Base-by-base conservation (phyloP, 352 stramenopile species). In the Poterioochromonas sp. region DNA sequence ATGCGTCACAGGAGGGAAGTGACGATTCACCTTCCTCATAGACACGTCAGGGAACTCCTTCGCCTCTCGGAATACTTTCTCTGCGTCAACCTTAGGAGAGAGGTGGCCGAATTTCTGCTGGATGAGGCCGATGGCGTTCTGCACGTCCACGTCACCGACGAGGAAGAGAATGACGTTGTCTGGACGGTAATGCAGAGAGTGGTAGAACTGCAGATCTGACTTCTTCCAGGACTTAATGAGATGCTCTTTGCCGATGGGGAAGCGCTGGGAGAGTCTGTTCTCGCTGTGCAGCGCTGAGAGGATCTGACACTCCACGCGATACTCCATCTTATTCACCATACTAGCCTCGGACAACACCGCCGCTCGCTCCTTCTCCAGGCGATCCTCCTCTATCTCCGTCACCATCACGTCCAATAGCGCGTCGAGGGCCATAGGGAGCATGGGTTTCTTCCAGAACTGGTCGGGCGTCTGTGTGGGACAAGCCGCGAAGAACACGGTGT, bases 311-410 rank as follows among this genome's bases (percentile, higher is more conserved):
- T 94, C 88, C 32, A 94, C 89, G 54, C 89, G 85, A 83, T 93
- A 93, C 82, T 92, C 87, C 78, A 91, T 91, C n/a, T 87, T 93
- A 82, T 92, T 92, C 32, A 93, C 90, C 88, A 93, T 93, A 43
- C 86, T 92, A 88, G 93, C 91, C 83, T 94, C 90, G 12, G 79
- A 87, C 26, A 93, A 82, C 2, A 93, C 88, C 34, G 90, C 90
- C 18, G 87, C 86, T 15, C 88, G 79, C 79, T 94, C 90, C 82
- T 93, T 93, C 83, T 94, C 90, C 64, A 94, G 85, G n/a, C 90
- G 83, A n/a, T 83, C 82, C 78, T 71, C 47, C 8, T 79, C 62
- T 39, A 73, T 80, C 1, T 37, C 41, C 2, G 78, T 63, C 0
- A 11, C 49, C 83, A 94, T 89, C 12, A 94, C 89, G 83, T 93